Evolutionary conservation across 371 early-diverging fungal genomes (phyloP).

Genomic region (Mucor lusitanicus): DNA sequence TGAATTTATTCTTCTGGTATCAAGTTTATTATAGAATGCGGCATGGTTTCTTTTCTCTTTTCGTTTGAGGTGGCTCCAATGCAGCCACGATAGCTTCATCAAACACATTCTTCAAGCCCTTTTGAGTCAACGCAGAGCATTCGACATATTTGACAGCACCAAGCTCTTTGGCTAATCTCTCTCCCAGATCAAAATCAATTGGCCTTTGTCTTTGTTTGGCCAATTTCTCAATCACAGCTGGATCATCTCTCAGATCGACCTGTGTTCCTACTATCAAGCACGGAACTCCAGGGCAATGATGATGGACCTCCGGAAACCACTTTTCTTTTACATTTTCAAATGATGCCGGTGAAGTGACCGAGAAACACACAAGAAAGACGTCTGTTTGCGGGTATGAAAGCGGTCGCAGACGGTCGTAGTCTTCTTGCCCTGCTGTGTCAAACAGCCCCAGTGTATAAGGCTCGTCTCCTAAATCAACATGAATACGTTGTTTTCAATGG

Average conservation of each 20-base stretch:
- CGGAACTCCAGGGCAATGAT: conserved; percentile 97
- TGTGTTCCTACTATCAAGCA: conserved; percentile 97
- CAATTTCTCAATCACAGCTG: conserved; percentile 78
- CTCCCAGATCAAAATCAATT: conserved; percentile 81
- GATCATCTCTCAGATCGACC: conserved; percentile 93
- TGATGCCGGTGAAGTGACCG: conserved; percentile 93
- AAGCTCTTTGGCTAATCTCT: conserved; percentile 84
- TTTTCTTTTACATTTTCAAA: conserved; percentile 91
- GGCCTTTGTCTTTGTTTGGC: conserved; percentile 84
- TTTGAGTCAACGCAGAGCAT: conserved; percentile 96
- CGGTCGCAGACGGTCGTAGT: conserved; percentile 97
- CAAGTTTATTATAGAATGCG: conserved; percentile 58
- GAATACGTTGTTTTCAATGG: too few relatives aligned
- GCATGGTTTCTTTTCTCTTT: conserved; percentile 76
- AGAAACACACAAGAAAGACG: conserved; percentile 96
- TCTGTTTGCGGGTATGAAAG: conserved; percentile 94
- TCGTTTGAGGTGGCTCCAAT: conserved; percentile 86
- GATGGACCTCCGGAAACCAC: conserved; percentile 93
- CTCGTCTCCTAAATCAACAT: conserved; percentile 57
- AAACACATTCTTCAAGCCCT: conserved; percentile 97
- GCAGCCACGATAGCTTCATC: conserved; percentile 99
- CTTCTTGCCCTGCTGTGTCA: conserved; percentile 98
- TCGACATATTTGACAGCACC: conserved; percentile 97
- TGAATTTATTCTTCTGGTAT: neutral
- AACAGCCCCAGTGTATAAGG: conserved; percentile 92